Conservation (phyloP, 306 rosid species). For the Glycine tomentella region DNA sequence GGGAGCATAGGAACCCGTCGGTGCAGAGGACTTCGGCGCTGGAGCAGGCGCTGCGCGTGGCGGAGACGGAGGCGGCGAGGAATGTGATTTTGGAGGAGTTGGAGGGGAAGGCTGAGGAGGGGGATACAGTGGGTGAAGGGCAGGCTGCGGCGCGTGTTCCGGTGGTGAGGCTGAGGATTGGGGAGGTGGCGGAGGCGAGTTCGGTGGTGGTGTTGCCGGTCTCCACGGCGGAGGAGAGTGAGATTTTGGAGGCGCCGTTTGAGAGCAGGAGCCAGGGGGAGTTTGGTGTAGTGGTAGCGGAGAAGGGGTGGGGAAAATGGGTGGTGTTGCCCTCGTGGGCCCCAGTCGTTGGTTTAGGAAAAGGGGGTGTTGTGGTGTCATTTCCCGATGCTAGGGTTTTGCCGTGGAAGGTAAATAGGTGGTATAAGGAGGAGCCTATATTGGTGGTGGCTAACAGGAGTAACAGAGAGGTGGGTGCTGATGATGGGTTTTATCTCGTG, state of each 20-base stretch:
- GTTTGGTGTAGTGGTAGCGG: slow-evolving; percentile 79
- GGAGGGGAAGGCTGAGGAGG: slow-evolving; percentile 1
- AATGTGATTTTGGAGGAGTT: slow-evolving; percentile 39
- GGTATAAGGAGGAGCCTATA: slow-evolving; percentile 84
- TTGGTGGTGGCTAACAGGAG: slow-evolving; percentile 80
- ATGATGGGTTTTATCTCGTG: slow-evolving; percentile 75
- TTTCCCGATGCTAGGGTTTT: slow-evolving; percentile 75
- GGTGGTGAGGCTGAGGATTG: slow-evolving; percentile 82
- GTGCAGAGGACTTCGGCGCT: slow-evolving; percentile 53
- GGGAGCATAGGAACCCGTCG: slow-evolving; percentile 60
- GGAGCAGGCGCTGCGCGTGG: slow-evolving; percentile 64
- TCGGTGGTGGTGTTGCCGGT: slow-evolving; percentile 77
- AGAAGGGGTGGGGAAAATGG: slow-evolving; percentile 91
- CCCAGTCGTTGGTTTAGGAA: slow-evolving; percentile 55
- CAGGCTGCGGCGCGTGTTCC: slow-evolving; percentile 54
- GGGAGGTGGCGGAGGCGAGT: slow-evolving; percentile 83
- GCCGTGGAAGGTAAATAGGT: slow-evolving; percentile 84
- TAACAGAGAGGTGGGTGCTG: slow-evolving; percentile 58
- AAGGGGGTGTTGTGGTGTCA: slow-evolving; percentile 73
- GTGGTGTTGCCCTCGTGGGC: slow-evolving; percentile 84
- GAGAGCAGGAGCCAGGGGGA: slow-evolving; percentile 66
- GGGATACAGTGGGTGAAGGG: not conserved
- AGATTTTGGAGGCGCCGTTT: slow-evolving; percentile 72
- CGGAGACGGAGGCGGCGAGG: slow-evolving; percentile 64
- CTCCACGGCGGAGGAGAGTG: slow-evolving; percentile 61